phyloP scores from a whole-genome alignment of 164 flowering plant species.

The Cinnamomum micranthum region DNA sequence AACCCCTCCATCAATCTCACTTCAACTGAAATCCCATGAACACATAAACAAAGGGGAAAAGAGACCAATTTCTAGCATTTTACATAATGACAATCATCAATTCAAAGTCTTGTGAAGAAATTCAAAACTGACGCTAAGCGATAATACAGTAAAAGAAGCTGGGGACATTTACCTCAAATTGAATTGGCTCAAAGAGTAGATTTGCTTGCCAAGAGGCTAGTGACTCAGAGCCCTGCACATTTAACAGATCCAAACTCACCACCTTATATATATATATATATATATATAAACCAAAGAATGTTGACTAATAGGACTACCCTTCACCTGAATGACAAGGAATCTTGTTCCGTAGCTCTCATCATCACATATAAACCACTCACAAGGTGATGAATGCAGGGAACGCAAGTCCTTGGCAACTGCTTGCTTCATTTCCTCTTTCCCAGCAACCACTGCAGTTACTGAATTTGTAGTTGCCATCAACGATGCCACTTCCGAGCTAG shows the following conservation, averaged over 20 bases:
- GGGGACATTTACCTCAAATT: constrained; percentile 72
- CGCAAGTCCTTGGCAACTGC: constrained; percentile 88
- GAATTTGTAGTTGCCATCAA: constrained; percentile 81
- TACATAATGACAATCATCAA: not conserved
- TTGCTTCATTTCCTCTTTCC: constrained; percentile 89
- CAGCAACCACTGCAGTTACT: constrained; percentile 89
- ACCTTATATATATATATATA: too few species aligned
- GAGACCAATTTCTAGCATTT: not conserved
- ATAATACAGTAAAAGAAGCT: not conserved
- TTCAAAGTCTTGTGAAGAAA: not conserved
- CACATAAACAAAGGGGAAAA: not conserved
- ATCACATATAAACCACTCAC: constrained; percentile 96
- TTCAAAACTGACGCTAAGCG: not conserved
- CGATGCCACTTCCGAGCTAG: constrained; percentile 56
- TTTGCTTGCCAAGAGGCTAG: constrained; percentile 99
- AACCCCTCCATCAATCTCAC: not conserved
- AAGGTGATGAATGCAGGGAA: constrained; percentile 66
- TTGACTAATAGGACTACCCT: not conserved
- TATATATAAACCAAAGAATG: not conserved
- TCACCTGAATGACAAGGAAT: constrained; percentile 88
- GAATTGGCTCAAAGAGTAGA: constrained; percentile 76
- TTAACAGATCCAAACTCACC: not conserved
- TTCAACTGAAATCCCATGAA: not conserved
- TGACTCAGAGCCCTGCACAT: constrained; percentile 87
- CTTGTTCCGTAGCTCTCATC: constrained; percentile 69